A percentile compares a stretch with the other conserved stretches of the same genome.
Evolutionary conservation across 148 eudicot species (phyloP).

Genomic region (Rhododendron williamsianum): DNA sequence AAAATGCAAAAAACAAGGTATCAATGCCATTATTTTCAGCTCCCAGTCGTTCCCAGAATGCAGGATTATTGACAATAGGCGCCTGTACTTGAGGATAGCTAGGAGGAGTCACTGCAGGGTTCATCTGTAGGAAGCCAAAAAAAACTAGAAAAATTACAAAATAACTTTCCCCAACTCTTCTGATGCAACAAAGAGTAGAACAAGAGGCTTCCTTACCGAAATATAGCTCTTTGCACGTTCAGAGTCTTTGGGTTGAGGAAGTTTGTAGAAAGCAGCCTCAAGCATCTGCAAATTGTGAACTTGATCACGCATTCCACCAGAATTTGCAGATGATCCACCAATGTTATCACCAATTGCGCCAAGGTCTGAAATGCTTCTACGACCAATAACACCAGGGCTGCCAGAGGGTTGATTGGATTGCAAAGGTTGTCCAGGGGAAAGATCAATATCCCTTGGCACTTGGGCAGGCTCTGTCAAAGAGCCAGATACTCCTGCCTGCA

Average conservation of each 20-base stretch:
- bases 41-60: slow-evolving; percentile 93
- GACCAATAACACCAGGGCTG: slow-evolving; percentile 86
- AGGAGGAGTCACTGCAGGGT: slow-evolving; percentile 77
- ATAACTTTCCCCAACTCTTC: slow-evolving; percentile 1
- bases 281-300: slow-evolving; percentile 76
- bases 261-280: slow-evolving; percentile 76
- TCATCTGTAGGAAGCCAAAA: slow-evolving; percentile 48
- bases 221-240: slow-evolving; percentile 82
- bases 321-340: slow-evolving; percentile 51
- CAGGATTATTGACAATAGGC: slow-evolving; percentile 87
- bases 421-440: slow-evolving; percentile 89
- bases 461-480: slow-evolving; percentile 56
- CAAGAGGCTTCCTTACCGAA: slow-evolving; percentile 52
- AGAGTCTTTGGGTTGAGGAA: slow-evolving; percentile 90
- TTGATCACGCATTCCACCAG: slow-evolving; percentile 67
- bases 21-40: slow-evolving; percentile 68
- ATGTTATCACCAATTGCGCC: slow-evolving; percentile 88
- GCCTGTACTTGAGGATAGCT: slow-evolving; percentile 98
- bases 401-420: slow-evolving; percentile 67
- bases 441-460: slow-evolving; percentile 57
- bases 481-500: slow-evolving; percentile 67
- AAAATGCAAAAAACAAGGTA: slow-evolving; percentile 81
- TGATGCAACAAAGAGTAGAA: slow-evolving; percentile 2
- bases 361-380: slow-evolving; percentile 86
- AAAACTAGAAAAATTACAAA: neutral